Evolutionary conservation across 2,329 filamentous ascomycete genomes (phyloP), one percentile per base, ranked within the genome.

Genomic region (Fusarium chaquense): DNA sequence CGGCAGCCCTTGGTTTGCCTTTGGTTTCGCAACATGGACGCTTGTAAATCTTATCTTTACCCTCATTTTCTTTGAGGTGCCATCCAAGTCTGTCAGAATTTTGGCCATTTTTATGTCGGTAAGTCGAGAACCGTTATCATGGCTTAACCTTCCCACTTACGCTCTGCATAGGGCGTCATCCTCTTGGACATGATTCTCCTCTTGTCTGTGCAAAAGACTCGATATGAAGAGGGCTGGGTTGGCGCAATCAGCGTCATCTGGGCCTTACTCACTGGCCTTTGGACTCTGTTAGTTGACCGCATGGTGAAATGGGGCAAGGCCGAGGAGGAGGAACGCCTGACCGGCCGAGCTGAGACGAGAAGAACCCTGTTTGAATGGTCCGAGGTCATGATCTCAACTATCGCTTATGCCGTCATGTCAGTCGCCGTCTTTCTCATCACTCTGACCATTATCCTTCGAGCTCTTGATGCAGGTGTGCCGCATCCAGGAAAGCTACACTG

Each of bases 1-100:
- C 54, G 96, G 96, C 7, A 96, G 94, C n/a, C 93, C 93, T 40
- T 99, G 97, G 86, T 93, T 93, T 78, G 88, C 93, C 61, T 97
- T 97, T 77, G 88, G 90, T 67, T 98, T 92, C 79, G 90, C 93
- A 7, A 93, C 90, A 52, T 80, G 98, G 65, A 90, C 94, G 2
- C 82, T 93, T 30, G 89, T 90, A 13, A 93, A 94, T 54, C 84
- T 98, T 41, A 79, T 93, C 7, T 89, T 94, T 51, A 88, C 90
- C 3, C 85, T 98, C 26, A 80, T 98, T 10, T 99, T 98, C 85
- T 98, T 98, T 79, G 84, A 91, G 22, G 88, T 91, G 2, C 96
- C 96, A 0, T 95, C 94, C 38, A 90, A 90, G 73, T 87, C 92
- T 0, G 91, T 95, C 77, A 89, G 93, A 59, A 84, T 97, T 52